Evolutionary conservation across 306 rosid genomes (phyloP).

Genomic region (Acacia confusa): DNA sequence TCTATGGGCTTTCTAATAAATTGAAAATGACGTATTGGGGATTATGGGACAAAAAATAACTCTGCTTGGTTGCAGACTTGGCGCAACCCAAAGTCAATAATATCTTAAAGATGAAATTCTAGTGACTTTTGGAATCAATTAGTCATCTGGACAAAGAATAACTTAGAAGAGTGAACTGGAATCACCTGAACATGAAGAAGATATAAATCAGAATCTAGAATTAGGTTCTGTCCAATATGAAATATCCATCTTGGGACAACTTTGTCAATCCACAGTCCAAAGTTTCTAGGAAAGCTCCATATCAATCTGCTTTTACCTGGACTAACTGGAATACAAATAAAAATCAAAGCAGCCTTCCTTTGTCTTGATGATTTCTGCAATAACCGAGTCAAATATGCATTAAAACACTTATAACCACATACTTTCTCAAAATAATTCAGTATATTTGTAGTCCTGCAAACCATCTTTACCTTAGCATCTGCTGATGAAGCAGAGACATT

Average conservation of each 20-base stretch:
- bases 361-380: slow-evolving; percentile 54
- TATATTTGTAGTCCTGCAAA: not conserved
- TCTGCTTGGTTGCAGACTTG: not conserved
- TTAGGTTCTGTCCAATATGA: slow-evolving; percentile 78
- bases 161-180: slow-evolving; percentile 13
- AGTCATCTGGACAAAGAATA: not conserved
- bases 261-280: slow-evolving; percentile 67
- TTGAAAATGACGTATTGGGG: not conserved
- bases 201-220: slow-evolving; percentile 91
- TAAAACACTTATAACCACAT: slow-evolving; percentile 2
- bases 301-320: slow-evolving; percentile 92
- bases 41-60: not conserved
- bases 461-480: slow-evolving; percentile 55
- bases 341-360: slow-evolving; percentile 47
- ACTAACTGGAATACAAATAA: slow-evolving; percentile 83
- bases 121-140: slow-evolving; percentile 15
- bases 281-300: slow-evolving; percentile 91
- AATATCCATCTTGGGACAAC: slow-evolving; percentile 86
- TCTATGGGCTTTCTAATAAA: not conserved
- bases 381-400: slow-evolving; percentile 4
- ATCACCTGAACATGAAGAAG: slow-evolving; percentile 93
- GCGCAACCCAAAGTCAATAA: not conserved
- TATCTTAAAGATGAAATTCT: not conserved
- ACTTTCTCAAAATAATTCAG: not conserved
- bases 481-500: slow-evolving; percentile 45